Conservation (phyloP, 1,284 basidiomycete species). For the Neolentinus lepideus region DNA sequence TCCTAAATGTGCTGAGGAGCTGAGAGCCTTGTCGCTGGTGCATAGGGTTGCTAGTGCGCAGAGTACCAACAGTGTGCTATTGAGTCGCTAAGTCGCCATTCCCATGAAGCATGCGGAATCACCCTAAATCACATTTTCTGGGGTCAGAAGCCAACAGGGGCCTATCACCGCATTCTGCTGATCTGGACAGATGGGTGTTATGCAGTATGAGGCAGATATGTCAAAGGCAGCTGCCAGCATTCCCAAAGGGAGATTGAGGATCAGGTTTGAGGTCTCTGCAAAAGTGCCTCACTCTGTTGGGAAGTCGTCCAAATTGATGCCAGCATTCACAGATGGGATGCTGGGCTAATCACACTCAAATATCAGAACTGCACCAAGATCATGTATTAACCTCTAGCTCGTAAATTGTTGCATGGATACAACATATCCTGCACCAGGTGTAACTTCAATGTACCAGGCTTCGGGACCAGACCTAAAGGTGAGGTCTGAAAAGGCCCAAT, state of each 20-base stretch:
- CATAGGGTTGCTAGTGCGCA: too few species aligned
- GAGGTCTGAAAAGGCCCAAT: slow-evolving; percentile 31
- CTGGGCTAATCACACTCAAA: slow-evolving; percentile 7
- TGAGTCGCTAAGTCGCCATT: too few species aligned
- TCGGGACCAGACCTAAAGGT: slow-evolving; percentile 28
- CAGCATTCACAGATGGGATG: slow-evolving; percentile 20
- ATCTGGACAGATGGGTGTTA: slow-evolving; percentile 25
- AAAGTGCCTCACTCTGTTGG: slow-evolving; percentile 29
- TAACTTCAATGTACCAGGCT: slow-evolving; percentile 19
- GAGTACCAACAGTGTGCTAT: too few species aligned
- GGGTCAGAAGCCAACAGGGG: too few species aligned
- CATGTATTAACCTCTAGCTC: not conserved
- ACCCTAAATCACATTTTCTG: too few species aligned
- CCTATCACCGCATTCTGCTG: too few species aligned
- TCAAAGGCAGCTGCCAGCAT: slow-evolving; percentile 28
- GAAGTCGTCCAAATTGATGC: slow-evolving; percentile 24
- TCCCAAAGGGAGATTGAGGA: slow-evolving; percentile 20
- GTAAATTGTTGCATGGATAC: slow-evolving; percentile 19
- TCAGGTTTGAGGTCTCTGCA: slow-evolving; percentile 9
- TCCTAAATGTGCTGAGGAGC: too few species aligned
- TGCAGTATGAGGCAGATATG: slow-evolving; percentile 27
- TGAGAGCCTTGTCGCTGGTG: too few species aligned
- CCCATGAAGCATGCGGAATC: too few species aligned
- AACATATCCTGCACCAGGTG: slow-evolving; percentile 30
- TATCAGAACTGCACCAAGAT: not conserved